phyloP scores from a whole-genome alignment of 2,329 filamentous ascomycete genomes.

The Sporothrix mexicana region DNA sequence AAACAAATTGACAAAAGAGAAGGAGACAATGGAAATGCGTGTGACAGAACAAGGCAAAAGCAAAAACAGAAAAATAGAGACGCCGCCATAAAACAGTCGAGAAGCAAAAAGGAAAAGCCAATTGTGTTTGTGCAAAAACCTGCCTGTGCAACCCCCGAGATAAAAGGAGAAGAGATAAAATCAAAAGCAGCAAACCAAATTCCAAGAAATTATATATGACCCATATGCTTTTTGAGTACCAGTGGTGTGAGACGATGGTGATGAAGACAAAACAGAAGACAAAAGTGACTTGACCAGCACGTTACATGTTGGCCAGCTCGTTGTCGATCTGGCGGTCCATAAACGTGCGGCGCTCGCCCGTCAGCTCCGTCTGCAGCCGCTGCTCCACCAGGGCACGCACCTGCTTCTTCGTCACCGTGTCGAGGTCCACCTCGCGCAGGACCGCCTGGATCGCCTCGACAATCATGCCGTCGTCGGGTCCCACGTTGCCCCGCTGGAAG shows the following conservation, averaged over 20 bases:
- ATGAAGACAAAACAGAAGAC: not conserved
- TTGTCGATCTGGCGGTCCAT: conserved; percentile 92
- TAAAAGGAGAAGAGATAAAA: not conserved
- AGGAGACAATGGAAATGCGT: conserved; percentile 18
- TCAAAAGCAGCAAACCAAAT: not conserved
- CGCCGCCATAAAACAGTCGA: conserved; percentile 6
- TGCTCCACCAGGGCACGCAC: conserved; percentile 90
- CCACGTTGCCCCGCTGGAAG: conserved; percentile 64
- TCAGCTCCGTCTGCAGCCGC: conserved; percentile 85
- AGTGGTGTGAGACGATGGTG: not conserved
- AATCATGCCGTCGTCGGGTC: conserved; percentile 80
- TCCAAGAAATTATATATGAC: conserved; percentile 20
- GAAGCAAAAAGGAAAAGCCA: conserved; percentile 18
- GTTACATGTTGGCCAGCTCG: conserved; percentile 90
- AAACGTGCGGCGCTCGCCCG: conserved; percentile 84
- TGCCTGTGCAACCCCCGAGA: conserved; percentile 17
- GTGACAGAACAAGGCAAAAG: not conserved
- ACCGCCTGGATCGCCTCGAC: conserved; percentile 83
- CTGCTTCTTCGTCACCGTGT: conserved; percentile 99
- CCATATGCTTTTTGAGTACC: conserved; percentile 27
- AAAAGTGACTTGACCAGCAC: not conserved
- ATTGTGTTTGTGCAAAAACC: conserved; percentile 24
- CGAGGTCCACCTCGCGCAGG: conserved; percentile 85
- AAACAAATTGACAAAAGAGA: not conserved
- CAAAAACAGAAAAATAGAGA: not conserved